Base-by-base conservation (phyloP, 768 basidiomycete genomes). In the Leucocoprinus leucothites region DNA sequence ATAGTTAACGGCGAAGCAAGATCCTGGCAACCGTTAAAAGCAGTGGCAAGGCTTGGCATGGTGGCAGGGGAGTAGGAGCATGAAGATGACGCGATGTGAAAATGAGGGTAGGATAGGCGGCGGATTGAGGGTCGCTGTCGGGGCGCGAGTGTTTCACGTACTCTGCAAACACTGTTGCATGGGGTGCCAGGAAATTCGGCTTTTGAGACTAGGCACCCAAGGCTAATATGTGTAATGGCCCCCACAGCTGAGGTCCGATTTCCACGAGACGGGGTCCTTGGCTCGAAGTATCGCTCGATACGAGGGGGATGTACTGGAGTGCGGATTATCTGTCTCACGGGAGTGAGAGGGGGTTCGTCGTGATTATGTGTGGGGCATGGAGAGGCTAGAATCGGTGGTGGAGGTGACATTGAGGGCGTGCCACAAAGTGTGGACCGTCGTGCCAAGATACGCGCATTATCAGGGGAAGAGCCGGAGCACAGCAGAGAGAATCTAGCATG, bases 1-100 rank as follows among this genome's bases (percentile, higher is more conserved):
- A 60, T 36, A 47, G 60, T 57, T 50, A 53, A 21, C 25, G 63
- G 52, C 19, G 28, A 53, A 53, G 51, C 43, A 45, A 53, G 51
- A 19, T 53, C 43, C 21, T 53, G 34, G 7, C 42, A 14, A 35
- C 16, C 31, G 13, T 35, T 45, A 16, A 25, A 18, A 53, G 31
- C 51, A 53, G n/a, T 45, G 3, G 43, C 21, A 43, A 18, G n/a
- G 22, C 22, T 22, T 9, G 35, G 3, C 34, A 31, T 36, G 5
- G 9, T 35, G 48, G 51, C 16, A 9, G 51, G 24, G 0, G 34
- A 36, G 18, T 38, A 14, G 21, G 43, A 21, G 16, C 34, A 25
- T 21, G 19, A 50, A 25, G 18, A 9, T 35, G 34, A 25, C 34
- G 43, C 8, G 40, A 21, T 28, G n/a, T 13, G 13, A 34, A 53